Evolutionary conservation across 352 stramenopile species (phyloP), one percentile per base, ranked within the genome.

Genomic region (Aphanomyces invadans): DNA sequence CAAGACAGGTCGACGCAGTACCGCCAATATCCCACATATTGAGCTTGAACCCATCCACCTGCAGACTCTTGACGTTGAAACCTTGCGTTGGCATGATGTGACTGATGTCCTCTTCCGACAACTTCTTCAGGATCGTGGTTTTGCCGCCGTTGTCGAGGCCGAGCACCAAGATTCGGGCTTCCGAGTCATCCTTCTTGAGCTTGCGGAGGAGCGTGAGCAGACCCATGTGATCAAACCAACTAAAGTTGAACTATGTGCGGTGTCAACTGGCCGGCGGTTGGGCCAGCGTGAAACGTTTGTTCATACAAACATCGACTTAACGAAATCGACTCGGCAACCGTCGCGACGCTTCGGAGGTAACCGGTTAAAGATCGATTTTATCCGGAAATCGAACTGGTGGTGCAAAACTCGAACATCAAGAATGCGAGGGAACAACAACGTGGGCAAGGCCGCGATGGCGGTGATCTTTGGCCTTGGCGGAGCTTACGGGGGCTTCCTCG

Each of bases 21-120:
- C 57, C 97, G 62, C 97, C 97, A 52, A 99, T 95, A 76, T 99
- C 97, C 95, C 95, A 98, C 60, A 98, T 90, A 74, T 98, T 98
- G 53, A 98, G 87, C 75, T 98, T 98, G 74, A 98, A 98, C 73
- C 88, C 92, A 73, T 97, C 83, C 62, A 96, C 85, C 75, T 97
- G 87, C n/a, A 98, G 73, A 45, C 81, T 97, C 78, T 98, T 98
- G 71, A 98, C 93, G 79, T 98, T 98, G 75, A 98, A 98, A 61
- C 95, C 94, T 77, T 97, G 89, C 42, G 90, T 97, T 4, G 90
- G 89, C 81, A 94, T 96, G 67, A 97, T 97, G 73, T 92, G 78
- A 53, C 76, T 95, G 70, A 97, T 97, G 70, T 97, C 92, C 68
- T 98, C 92, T 65, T 97, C 90, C 46, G 82, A 95, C 51, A 98